These are phyloP conservation scores for Tubosaeta brunneosetosa DNA, from an alignment of 768 basidiomycete genomes.

Conservation along the genomic window DNA sequence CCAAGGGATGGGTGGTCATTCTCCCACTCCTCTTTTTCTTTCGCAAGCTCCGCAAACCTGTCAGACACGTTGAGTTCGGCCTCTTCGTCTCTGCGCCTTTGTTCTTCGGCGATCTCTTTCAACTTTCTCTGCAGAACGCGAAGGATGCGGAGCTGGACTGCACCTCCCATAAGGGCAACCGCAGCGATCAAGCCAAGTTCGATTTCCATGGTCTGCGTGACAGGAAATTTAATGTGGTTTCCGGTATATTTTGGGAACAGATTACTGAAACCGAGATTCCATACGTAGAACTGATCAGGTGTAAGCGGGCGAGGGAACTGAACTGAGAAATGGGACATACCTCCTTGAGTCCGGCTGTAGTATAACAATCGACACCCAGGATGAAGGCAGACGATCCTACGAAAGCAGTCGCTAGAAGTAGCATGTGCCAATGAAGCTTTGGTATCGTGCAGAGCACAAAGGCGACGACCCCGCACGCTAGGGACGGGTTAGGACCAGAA, in stretches of 20 bases:
- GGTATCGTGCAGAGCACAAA: conserved; percentile 84
- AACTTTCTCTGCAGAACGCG: conserved; percentile 75
- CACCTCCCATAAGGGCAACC: conserved; percentile 78
- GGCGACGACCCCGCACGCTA: conserved; percentile 68
- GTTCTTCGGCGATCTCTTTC: conserved; percentile 73
- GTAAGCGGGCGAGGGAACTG: conserved; percentile 7
- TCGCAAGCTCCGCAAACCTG: conserved; percentile 56
- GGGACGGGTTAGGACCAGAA: conserved; percentile 12
- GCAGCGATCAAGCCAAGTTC: conserved; percentile 87
- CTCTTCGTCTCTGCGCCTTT: conserved; percentile 65
- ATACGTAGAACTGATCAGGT: conserved; percentile 77
- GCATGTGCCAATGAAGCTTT: conserved; percentile 80
- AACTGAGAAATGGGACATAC: conserved; percentile 35
- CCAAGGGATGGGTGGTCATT: conserved; percentile 66
- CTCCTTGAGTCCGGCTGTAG: conserved; percentile 90
- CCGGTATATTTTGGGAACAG: conserved; percentile 75
- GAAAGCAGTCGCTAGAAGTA: conserved; percentile 82
- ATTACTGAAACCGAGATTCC: conserved; percentile 82
- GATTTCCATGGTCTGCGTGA: conserved; percentile 88
- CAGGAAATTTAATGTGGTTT: conserved; percentile 70
- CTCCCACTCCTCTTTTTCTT: conserved; percentile 84
- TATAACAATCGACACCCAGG: conserved; percentile 90
- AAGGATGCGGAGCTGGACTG: conserved; percentile 86
- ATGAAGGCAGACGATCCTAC: conserved; percentile 91
- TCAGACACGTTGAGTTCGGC: conserved; percentile 72